Conservation (phyloP, 2,329 filamentous ascomycete genomes). For the Paecilomyces variotii region DNA sequence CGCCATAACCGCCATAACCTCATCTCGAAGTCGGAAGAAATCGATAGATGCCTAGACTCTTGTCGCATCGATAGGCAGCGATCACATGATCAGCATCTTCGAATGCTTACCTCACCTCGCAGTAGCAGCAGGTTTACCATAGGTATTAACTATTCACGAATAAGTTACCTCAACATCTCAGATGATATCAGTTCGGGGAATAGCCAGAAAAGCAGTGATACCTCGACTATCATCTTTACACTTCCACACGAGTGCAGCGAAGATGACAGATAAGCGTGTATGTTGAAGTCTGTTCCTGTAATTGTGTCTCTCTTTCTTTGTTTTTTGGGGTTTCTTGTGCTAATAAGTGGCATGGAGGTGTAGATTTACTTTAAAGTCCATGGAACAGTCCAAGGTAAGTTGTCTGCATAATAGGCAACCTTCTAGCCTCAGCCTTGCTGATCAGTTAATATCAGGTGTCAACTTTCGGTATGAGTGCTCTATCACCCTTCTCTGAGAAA, state of each 20-base stretch:
- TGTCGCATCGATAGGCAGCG: too few relatives aligned
- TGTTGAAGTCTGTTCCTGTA: neutral
- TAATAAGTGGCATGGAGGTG: neutral
- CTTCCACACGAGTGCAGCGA: neutral
- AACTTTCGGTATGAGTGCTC: constrained; percentile 39
- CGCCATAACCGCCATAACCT: neutral
- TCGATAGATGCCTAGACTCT: neutral
- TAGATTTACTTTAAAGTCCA: constrained; percentile 46
- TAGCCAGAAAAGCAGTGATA: neutral
- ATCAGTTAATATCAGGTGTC: constrained; percentile 27
- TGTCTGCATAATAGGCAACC: neutral
- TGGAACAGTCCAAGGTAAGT: constrained; percentile 61
- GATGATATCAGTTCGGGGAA: neutral
- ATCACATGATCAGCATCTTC: neutral
- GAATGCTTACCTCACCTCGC: neutral
- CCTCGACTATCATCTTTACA: neutral
- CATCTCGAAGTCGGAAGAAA: neutral
- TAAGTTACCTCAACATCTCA: neutral
- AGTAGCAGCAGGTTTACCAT: neutral
- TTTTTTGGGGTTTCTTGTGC: neutral
- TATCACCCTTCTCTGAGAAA: neutral
- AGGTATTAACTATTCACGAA: too few relatives aligned
- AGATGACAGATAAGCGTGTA: constrained; percentile 1
- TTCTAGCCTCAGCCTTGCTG: neutral
- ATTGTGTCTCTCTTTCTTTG: neutral